A percentile compares a stretch with the other conserved stretches of the same genome.
phyloP scores from a whole-genome alignment of 306 rosid genomes.

The Sophora flavescens region DNA sequence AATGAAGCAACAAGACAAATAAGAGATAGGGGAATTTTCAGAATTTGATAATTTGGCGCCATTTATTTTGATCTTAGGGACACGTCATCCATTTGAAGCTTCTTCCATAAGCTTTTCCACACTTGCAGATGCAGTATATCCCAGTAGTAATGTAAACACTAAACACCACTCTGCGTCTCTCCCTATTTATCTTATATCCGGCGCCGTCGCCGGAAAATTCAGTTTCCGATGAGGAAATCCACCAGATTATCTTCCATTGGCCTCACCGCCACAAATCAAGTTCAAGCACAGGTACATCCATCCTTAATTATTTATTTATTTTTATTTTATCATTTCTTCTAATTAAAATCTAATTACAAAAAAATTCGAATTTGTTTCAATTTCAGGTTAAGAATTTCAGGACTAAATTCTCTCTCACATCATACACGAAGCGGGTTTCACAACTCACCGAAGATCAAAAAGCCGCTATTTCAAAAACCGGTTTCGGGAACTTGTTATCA shows the following conservation, averaged over 20 bases:
- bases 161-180: not conserved
- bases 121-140: not conserved
- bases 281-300: conserved; percentile 42
- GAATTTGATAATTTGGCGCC: not conserved
- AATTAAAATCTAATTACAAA: no score
- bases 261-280: not conserved
- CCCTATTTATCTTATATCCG: not conserved
- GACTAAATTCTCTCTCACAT: conserved; percentile 46
- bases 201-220: conserved; percentile 17
- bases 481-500: conserved; percentile 51
- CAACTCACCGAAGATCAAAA: conserved; percentile 49
- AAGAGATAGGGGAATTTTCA: not conserved
- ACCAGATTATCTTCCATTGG: conserved; percentile 45
- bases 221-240: conserved; percentile 51
- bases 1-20: not conserved
- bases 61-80: not conserved
- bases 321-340: not conserved
- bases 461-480: conserved; percentile 34
- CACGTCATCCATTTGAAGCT: conserved; percentile 26
- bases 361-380: not conserved
- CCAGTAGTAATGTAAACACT: no score
- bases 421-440: conserved; percentile 48
- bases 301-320: not conserved
- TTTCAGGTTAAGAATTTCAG: conserved; percentile 44
- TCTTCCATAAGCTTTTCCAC: not conserved